Conservation (phyloP, 2,329 filamentous ascomycete genomes). For the Colletotrichum scovillei region DNA sequence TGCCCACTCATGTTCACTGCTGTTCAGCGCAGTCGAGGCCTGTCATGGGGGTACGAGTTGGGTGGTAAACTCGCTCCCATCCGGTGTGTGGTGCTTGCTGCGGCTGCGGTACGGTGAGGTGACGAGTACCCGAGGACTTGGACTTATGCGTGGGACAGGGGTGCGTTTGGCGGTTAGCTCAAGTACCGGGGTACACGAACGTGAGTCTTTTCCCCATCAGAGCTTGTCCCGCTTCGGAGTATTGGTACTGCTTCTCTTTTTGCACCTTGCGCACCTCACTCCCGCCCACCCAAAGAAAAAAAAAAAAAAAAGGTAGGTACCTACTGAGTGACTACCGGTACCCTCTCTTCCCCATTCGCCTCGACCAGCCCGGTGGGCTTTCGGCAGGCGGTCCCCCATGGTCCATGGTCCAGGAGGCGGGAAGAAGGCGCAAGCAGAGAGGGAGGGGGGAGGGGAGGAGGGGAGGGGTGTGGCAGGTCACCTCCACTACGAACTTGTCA, state of each 20-base stretch:
- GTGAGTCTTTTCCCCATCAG: neutral
- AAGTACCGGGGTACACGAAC: neutral
- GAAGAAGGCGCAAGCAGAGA: constrained; percentile 6
- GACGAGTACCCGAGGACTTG: neutral
- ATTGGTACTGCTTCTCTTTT: neutral
- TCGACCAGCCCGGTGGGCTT: constrained; percentile 2
- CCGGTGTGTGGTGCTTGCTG: constrained; percentile 6
- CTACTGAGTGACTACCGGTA: neutral
- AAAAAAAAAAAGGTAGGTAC: neutral
- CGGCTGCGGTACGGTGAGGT: constrained; percentile 7
- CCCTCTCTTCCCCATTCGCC: neutral
- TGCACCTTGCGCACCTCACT: neutral
- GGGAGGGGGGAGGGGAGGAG: neutral
- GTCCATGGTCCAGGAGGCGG: constrained; percentile 13
- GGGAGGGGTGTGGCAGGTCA: constrained; percentile 5
- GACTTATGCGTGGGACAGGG: neutral
- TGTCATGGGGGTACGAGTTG: neutral
- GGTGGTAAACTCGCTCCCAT: neutral
- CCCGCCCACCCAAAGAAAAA: neutral
- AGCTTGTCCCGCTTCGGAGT: neutral
- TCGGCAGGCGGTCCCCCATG: constrained; percentile 9
- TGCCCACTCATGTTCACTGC: neutral
- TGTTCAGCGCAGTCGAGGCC: constrained; percentile 5
- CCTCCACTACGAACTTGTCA: neutral
- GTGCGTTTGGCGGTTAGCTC: neutral